Conservation (phyloP, 1,139 yeast genomes). For the Yamadazyma triangularis region DNA sequence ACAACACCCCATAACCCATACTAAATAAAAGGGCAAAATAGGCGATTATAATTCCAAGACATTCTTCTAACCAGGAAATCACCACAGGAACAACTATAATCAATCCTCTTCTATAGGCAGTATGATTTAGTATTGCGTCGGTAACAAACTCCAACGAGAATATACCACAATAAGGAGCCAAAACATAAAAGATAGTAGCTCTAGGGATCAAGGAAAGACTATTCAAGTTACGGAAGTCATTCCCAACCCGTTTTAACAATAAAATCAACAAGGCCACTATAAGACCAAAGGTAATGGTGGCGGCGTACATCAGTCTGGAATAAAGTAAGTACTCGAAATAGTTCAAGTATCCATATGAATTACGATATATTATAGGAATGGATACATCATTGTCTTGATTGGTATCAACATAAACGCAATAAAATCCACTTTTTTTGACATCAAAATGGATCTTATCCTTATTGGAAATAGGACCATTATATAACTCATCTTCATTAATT, state of each 20-base stretch:
- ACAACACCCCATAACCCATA: slow-evolving; percentile 40
- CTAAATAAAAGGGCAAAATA: slow-evolving; percentile 25
- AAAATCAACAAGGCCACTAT: slow-evolving; percentile 23
- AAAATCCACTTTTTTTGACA: slow-evolving; percentile 17
- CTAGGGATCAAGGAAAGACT: slow-evolving; percentile 32
- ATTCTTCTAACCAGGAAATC: slow-evolving; percentile 2
- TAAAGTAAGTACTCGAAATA: slow-evolving; percentile 17
- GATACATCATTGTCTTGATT: slow-evolving; percentile 9
- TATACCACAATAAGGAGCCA: slow-evolving; percentile 20
- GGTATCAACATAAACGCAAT: slow-evolving; percentile 32
- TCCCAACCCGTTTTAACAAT: slow-evolving; percentile 25
- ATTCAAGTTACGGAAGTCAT: slow-evolving; percentile 27
- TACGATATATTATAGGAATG: slow-evolving; percentile 18
- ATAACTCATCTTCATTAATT: slow-evolving; percentile 9
- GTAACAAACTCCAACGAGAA: slow-evolving; percentile 9
- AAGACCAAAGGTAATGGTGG: slow-evolving; percentile 15
- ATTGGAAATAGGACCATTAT: slow-evolving; percentile 6
- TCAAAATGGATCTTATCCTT: slow-evolving; percentile 8
- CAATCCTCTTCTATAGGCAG: slow-evolving; percentile 5
- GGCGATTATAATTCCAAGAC: slow-evolving; percentile 6
- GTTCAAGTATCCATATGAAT: slow-evolving; percentile 26
- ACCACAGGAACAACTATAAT: slow-evolving; percentile 2
- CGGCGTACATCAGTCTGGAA: slow-evolving; percentile 14
- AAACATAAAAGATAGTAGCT: slow-evolving; percentile 24
- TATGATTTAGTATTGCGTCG: slow-evolving; percentile 16